Evolutionary conservation across 345 rosid species (phyloP).

Genomic region (Populus simonii): DNA sequence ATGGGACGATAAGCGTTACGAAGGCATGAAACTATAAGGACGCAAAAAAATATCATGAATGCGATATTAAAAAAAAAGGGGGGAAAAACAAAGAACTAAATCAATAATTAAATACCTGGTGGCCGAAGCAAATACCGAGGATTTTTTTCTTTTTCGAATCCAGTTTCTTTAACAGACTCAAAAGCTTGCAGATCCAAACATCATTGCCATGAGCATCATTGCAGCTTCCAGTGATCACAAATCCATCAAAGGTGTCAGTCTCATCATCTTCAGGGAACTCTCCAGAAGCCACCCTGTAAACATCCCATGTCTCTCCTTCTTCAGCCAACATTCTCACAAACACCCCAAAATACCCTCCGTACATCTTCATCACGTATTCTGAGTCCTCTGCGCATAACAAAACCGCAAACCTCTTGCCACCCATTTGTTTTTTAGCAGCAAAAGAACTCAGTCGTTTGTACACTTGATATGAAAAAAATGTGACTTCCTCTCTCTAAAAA

Average conservation of each 20-base stretch:
- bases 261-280: constrained; percentile 55
- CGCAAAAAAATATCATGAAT: background rate
- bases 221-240: constrained; percentile 66
- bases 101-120: constrained; percentile 42
- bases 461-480: background rate
- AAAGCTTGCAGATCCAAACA: constrained; percentile 52
- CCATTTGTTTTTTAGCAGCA: constrained; percentile 2
- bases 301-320: constrained; percentile 63
- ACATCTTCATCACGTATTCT: constrained; percentile 48
- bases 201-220: constrained; percentile 61
- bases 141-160: constrained; percentile 49
- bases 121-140: constrained; percentile 78
- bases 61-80: background rate
- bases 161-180: constrained; percentile 43
- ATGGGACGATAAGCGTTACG: too few species aligned
- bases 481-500: background rate
- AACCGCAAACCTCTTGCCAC: constrained; percentile 46
- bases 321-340: constrained; percentile 50
- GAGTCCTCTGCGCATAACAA: constrained; percentile 70
- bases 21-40: background rate
- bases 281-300: constrained; percentile 38
- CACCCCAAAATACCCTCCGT: constrained; percentile 58
- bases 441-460: background rate
- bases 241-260: constrained; percentile 49
- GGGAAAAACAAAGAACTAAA: background rate